These are phyloP conservation scores for Fusarium foetens DNA, from an alignment of 2,329 filamentous ascomycete species.

Conservation along the genomic window DNA sequence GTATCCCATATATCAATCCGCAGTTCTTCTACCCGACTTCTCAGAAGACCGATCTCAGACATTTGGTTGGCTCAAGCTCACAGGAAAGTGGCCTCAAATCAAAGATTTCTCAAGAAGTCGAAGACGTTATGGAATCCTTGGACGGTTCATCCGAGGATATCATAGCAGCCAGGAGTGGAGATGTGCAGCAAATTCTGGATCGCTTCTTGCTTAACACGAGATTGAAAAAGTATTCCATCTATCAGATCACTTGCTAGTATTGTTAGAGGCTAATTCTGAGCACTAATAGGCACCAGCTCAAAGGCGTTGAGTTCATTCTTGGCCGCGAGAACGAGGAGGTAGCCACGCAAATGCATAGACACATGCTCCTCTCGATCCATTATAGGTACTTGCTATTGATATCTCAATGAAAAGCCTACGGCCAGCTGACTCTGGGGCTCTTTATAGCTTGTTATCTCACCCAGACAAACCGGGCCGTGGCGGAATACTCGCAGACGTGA, in stretches of 20 bases:
- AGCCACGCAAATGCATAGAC: background rate
- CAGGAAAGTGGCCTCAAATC: rapidly evolving
- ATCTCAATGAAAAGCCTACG: rapidly evolving
- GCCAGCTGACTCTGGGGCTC: background rate
- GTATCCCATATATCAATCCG: background rate
- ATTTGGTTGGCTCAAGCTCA: background rate
- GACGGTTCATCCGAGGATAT: background rate
- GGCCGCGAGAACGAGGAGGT: rapidly evolving
- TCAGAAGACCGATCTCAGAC: background rate
- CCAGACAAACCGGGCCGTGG: background rate
- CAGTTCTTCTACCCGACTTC: background rate
- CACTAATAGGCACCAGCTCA: background rate
- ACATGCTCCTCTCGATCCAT: background rate
- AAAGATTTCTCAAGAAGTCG: background rate
- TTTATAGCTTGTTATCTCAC: background rate
- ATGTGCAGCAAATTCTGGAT: background rate
- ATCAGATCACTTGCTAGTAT: rapidly evolving
- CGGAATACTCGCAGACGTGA: background rate
- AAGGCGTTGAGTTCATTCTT: background rate
- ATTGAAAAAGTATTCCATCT: background rate
- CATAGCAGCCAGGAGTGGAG: rapidly evolving
- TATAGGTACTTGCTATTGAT: rapidly evolving
- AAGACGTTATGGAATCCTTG: background rate
- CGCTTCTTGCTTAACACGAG: rapidly evolving
- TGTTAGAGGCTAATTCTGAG: background rate